Conservation (phyloP, 129 eudicot genomes). For the Centaurea solstitialis region DNA sequence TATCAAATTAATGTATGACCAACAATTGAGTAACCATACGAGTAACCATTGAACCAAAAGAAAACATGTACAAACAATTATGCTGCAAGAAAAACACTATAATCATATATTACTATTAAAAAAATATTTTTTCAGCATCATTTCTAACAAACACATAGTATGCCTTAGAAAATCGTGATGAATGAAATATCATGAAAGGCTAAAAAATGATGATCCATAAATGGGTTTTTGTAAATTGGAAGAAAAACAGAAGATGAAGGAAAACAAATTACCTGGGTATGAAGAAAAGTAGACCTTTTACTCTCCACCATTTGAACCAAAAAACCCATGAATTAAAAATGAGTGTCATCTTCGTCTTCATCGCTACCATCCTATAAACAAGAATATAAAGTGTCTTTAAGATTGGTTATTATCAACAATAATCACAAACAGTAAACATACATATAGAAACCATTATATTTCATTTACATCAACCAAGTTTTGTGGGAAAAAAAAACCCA, state of each 20-base stretch:
- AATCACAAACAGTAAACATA: background rate
- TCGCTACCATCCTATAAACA: constrained; percentile 49
- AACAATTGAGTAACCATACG: too few species aligned
- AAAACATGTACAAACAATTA: too few species aligned
- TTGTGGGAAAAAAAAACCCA: background rate
- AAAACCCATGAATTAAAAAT: constrained; percentile 29
- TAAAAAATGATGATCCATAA: constrained; percentile 13
- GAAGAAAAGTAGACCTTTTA: constrained; percentile 52
- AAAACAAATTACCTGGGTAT: constrained; percentile 44
- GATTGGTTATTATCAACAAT: background rate
- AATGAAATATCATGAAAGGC: constrained; percentile 1
- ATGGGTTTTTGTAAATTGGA: background rate
- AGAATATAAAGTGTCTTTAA: background rate
- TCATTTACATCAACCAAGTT: background rate
- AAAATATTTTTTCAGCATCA: background rate
- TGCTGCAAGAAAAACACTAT: too few species aligned
- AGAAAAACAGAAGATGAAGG: constrained; percentile 10
- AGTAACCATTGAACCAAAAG: too few species aligned
- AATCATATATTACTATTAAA: too few species aligned
- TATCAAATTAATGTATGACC: background rate
- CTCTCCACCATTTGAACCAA: constrained; percentile 35
- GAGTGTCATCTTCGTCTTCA: constrained; percentile 25
- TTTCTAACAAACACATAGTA: background rate
- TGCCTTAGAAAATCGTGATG: background rate
- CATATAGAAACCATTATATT: background rate